phyloP scores from a whole-genome alignment of 192 early-diverging fungal genomes.

The Linnemannia schmuckeri region DNA sequence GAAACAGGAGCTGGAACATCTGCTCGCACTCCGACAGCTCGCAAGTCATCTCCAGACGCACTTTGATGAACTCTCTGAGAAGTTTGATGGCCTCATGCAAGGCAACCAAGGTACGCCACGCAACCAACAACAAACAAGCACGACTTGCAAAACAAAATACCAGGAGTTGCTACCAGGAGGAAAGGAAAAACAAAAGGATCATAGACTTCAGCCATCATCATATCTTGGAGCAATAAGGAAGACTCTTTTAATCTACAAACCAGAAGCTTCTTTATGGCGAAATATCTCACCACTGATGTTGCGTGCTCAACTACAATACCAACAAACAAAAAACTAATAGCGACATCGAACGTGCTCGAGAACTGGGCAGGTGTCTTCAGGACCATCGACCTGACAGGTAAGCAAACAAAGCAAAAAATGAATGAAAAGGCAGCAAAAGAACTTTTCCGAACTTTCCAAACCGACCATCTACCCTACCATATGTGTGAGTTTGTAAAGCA shows the following conservation, averaged over 20 bases:
- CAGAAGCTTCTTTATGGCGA: background rate
- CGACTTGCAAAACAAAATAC: too few relatives aligned
- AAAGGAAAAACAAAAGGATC: too few relatives aligned
- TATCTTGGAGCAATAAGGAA: too few relatives aligned
- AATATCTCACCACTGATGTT: background rate
- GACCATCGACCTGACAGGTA: constrained; percentile 44
- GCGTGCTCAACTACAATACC: background rate
- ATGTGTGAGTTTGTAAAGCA: background rate
- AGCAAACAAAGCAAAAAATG: background rate
- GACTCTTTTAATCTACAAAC: background rate
- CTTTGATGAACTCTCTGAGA: constrained; percentile 49
- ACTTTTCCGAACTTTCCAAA: background rate
- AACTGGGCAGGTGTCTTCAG: constrained; percentile 44
- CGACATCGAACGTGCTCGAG: constrained; percentile 31
- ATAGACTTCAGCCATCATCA: too few relatives aligned
- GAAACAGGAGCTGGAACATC: constrained; percentile 43
- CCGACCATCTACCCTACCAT: background rate
- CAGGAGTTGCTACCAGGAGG: too few relatives aligned
- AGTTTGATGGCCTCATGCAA: constrained; percentile 40
- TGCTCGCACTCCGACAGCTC: constrained; percentile 24
- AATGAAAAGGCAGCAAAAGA: background rate
- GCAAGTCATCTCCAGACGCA: constrained; percentile 41
- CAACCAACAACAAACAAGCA: background rate
- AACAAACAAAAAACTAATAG: constrained; percentile 18
- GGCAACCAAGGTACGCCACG: constrained; percentile 36